Conservation (phyloP, 1,139 yeast species). For the Kurtzmaniella quercitrusa region DNA sequence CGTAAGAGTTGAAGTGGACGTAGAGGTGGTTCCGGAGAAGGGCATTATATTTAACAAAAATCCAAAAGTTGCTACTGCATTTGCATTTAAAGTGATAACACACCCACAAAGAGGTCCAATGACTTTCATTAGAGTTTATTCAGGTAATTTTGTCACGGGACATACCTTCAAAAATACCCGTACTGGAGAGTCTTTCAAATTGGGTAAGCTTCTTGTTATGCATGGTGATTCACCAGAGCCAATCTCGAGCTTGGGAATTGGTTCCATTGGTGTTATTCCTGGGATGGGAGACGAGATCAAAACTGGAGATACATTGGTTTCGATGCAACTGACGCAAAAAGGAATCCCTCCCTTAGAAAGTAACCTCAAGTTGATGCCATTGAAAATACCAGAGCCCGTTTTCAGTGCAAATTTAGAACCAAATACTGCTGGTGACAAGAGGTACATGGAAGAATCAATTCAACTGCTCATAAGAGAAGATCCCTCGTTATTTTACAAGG, state of each 20-base stretch:
- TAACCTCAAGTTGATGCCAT: conserved; percentile 63
- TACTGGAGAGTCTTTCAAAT: conserved; percentile 61
- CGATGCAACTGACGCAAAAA: conserved; percentile 44
- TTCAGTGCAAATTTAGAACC: conserved; percentile 87
- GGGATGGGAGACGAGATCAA: conserved; percentile 67
- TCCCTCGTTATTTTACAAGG: conserved; percentile 25
- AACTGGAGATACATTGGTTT: conserved; percentile 87
- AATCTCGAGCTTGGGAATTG: conserved; percentile 57
- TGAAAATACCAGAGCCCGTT: conserved; percentile 86
- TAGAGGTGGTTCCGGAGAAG: conserved; percentile 30
- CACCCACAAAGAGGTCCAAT: conserved; percentile 81
- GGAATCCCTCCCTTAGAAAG: conserved; percentile 49
- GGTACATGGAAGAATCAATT: conserved; percentile 66
- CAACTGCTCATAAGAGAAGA: conserved; percentile 71
- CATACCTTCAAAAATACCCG: conserved; percentile 63
- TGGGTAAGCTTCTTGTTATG: conserved; percentile 73
- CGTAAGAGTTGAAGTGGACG: conserved; percentile 24
- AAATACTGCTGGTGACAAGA: conserved; percentile 70
- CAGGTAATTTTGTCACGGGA: conserved; percentile 67
- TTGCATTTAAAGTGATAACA: conserved; percentile 87
- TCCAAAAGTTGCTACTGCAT: conserved; percentile 62
- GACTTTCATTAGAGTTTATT: conserved; percentile 84
- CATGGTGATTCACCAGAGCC: conserved; percentile 84
- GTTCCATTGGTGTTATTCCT: conserved; percentile 87
- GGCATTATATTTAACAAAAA: conserved; percentile 56